phyloP scores from a whole-genome alignment of 1,284 basidiomycete species.

The Irpex rosettiformis region DNA sequence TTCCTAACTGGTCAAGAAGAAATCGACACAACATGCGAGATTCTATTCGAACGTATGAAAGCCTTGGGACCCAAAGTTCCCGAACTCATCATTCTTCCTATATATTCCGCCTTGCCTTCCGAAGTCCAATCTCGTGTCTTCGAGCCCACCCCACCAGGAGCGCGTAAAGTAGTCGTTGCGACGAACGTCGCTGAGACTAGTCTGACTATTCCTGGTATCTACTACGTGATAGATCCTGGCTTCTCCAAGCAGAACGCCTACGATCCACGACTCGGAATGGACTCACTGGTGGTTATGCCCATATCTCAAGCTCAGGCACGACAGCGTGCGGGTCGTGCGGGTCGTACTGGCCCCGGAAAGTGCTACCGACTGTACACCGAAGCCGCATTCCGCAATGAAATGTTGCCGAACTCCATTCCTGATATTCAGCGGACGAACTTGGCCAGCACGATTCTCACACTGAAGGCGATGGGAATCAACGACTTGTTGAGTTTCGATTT shows the following conservation, averaged over 20 bases:
- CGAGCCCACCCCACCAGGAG: slow-evolving; percentile 94
- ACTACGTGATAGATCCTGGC: slow-evolving; percentile 98
- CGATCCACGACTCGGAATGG: slow-evolving; percentile 97
- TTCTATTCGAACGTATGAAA: slow-evolving; percentile 97
- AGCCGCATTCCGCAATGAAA: slow-evolving; percentile 96
- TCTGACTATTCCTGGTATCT: slow-evolving; percentile 97
- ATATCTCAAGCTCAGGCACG: slow-evolving; percentile 98
- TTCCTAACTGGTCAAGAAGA: slow-evolving; percentile 99
- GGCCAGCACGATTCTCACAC: slow-evolving; percentile 87
- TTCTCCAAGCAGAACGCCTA: slow-evolving; percentile 99
- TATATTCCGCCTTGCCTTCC: slow-evolving; percentile 96
- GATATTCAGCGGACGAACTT: slow-evolving; percentile 97
- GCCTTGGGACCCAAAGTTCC: slow-evolving; percentile 96
- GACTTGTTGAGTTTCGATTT: slow-evolving; percentile 98
- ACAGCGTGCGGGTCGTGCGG: slow-evolving; percentile 93
- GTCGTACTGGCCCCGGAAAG: slow-evolving; percentile 97
- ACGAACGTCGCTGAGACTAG: slow-evolving; percentile 99
- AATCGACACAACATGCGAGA: slow-evolving; percentile 97
- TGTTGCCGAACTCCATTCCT: slow-evolving; percentile 96
- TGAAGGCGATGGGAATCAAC: slow-evolving; percentile 99
- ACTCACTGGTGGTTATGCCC: slow-evolving; percentile 97
- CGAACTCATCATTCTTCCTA: slow-evolving; percentile 93
- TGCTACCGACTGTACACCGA: slow-evolving; percentile 98
- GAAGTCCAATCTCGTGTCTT: slow-evolving; percentile 98
- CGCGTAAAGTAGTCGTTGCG: slow-evolving; percentile 96